phyloP scores from a whole-genome alignment of 345 rosid species.

The Bretschneidera sinensis region DNA sequence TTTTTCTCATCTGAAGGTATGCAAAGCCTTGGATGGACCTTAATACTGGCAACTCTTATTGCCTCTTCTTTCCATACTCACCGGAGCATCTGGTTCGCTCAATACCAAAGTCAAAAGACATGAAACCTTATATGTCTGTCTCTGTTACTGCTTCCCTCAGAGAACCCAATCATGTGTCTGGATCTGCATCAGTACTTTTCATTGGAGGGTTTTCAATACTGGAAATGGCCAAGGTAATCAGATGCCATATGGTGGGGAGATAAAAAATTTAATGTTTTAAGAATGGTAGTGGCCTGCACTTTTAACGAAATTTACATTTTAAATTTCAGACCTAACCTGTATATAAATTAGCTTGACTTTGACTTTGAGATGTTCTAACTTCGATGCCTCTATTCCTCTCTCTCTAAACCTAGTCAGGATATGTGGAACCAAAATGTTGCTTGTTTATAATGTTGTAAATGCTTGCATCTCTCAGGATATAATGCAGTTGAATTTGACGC shows the following conservation, averaged over 20 bases:
- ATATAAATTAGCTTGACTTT: no score
- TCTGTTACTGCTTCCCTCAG: slow-evolving; percentile 51
- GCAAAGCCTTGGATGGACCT: slow-evolving; percentile 72
- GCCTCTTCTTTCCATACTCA: slow-evolving; percentile 85
- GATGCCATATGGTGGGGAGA: slow-evolving; percentile 5
- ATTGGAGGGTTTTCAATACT: slow-evolving; percentile 80
- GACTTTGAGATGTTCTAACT: no score
- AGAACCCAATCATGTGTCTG: slow-evolving; percentile 54
- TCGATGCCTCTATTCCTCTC: no score
- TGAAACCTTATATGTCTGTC: slow-evolving; percentile 53
- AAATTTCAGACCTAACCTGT: no score
- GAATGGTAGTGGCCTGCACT: slow-evolving; percentile 7
- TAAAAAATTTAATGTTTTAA: slow-evolving; percentile 3
- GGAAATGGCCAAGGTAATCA: slow-evolving; percentile 61
- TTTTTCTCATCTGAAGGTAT: slow-evolving; percentile 47
- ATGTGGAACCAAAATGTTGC: no score
- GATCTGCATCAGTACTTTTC: slow-evolving; percentile 80
- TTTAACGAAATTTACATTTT: no score
- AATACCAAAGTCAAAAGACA: slow-evolving; percentile 42
- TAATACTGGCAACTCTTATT: slow-evolving; percentile 46
- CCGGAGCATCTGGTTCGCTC: slow-evolving; percentile 82
- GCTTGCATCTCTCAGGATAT: slow-evolving; percentile 34
- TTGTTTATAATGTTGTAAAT: not conserved
- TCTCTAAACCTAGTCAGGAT: no score
- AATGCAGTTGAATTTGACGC: slow-evolving; percentile 61